Evolutionary conservation across 2,329 filamentous ascomycete genomes (phyloP).

Genomic region (Pyrenophora teres): DNA sequence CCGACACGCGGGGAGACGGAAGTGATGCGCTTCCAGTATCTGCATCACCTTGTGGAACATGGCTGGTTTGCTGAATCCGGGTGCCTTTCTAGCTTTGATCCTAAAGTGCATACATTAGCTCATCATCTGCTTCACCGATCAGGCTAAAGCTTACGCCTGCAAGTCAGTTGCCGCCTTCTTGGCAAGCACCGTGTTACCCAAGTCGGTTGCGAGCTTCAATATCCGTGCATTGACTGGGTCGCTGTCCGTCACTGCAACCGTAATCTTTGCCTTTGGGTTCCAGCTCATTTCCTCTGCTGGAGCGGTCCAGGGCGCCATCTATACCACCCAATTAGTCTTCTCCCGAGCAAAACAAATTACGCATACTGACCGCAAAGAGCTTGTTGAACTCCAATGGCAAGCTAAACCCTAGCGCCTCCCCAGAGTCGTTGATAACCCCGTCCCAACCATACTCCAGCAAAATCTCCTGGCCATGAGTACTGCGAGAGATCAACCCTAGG

Average conservation of each 20-base stretch:
- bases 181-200: conserved; percentile 91
- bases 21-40: conserved; percentile 86
- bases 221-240: conserved; percentile 74
- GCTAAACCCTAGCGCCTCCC: conserved; percentile 83
- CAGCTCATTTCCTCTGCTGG: conserved; percentile 37
- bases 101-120: conserved; percentile 50
- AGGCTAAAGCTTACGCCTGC: conserved; percentile 54
- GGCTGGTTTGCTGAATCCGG: conserved; percentile 73
- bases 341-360: neutral
- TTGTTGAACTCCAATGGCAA: conserved; percentile 78
- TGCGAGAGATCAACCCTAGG: conserved; percentile 87
- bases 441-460: conserved; percentile 91
- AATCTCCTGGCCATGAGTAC: conserved; percentile 89
- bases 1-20: conserved; percentile 81
- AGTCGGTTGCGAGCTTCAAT: conserved; percentile 80
- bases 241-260: conserved; percentile 63
- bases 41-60: conserved; percentile 86
- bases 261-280: conserved; percentile 47
- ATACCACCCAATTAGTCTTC: conserved; percentile 20
- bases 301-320: conserved; percentile 48
- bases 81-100: conserved; percentile 74
- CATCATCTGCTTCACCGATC: neutral
- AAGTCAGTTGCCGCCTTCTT: conserved; percentile 85
- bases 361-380: conserved; percentile 69
- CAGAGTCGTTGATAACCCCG: conserved; percentile 80